Base-by-base conservation (phyloP, 805 yeast species). In the Candida chauliodis region DNA sequence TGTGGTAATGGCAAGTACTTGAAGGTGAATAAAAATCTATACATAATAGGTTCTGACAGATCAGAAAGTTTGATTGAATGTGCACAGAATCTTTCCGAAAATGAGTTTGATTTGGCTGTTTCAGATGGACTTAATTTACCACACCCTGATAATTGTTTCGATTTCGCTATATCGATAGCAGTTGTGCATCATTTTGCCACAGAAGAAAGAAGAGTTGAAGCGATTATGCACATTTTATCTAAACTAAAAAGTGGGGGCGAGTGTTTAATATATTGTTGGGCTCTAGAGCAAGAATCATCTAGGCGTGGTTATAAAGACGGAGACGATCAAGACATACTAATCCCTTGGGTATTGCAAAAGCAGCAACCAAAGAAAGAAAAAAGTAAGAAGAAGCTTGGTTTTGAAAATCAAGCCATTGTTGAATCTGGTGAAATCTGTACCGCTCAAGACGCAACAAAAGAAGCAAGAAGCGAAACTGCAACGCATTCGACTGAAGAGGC, bases 1-100 rank as follows among this genome's bases (percentile, higher is more conserved):
- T 91, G 98, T 59, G 99, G 99, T 3, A 93, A 93, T 57, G 99
- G 99, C 2, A 93, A 93, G 55, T 93, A 93, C 55, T 58, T 91
- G 28, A 75, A 74, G 2, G 74, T 89, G 9, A 90, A 91, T 58
- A 67, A 73, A 7, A 71, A 83, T 31, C 58, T 91, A 3, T 81
- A 58, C 51, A 71, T 90, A 20, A 57, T 91, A 13, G 98, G 96
- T 27, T 78, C 72, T 38, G 91, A 83, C 45, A 70, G 83, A 37
- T 84, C 93, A 1, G 75, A 74, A 32, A 90, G 91, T 0, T 61
- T 85, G 26, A 71, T 84, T 9, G 59, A 57, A 13, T 84, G 88
- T 60, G 93, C 90, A 0, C 60, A 62, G 33, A 71, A 66, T 15
- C 55, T 72, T 14, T 56, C 63, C 8, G 37, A 43, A 5, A 50